These are phyloP conservation scores for Tolypocladium capitatum DNA, from an alignment of 2,329 filamentous ascomycete species.

Conservation along the genomic window DNA sequence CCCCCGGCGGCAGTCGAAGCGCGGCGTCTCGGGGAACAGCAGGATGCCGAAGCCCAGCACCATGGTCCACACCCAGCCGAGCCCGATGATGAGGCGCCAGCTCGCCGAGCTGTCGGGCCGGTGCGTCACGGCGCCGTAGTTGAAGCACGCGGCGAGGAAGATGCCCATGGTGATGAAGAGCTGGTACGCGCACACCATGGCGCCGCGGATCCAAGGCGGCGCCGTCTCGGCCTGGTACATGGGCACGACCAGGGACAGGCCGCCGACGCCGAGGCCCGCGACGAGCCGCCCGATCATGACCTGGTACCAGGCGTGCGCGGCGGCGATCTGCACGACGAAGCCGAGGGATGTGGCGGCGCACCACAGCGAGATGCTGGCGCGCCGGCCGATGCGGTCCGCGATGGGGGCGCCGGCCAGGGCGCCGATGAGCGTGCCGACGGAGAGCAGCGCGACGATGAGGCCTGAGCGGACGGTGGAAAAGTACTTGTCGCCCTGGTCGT, in stretches of 20 bases:
- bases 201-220: slow-evolving; percentile 52
- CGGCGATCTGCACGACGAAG: slow-evolving; percentile 53
- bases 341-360: slow-evolving; percentile 48
- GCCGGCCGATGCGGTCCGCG: slow-evolving; percentile 52
- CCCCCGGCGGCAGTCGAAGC: slow-evolving; percentile 36
- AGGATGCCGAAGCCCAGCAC: slow-evolving; percentile 35
- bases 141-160: slow-evolving; percentile 44
- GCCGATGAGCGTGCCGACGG: slow-evolving; percentile 47
- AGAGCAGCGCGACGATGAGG: slow-evolving; percentile 44
- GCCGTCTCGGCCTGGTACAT: slow-evolving; percentile 64
- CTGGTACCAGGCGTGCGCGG: slow-evolving; percentile 45
- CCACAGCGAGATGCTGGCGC: slow-evolving; percentile 48
- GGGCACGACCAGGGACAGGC: slow-evolving; percentile 49
- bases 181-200: slow-evolving; percentile 54
- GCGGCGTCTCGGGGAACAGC: slow-evolving; percentile 37
- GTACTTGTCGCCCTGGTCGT: slow-evolving; percentile 21
- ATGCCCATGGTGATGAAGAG: slow-evolving; percentile 62
- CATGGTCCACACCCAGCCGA: slow-evolving; percentile 37
- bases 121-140: slow-evolving; percentile 45
- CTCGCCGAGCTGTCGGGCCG: slow-evolving; percentile 30
- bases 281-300: slow-evolving; percentile 52
- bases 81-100: slow-evolving; percentile 47
- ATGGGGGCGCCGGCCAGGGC: slow-evolving; percentile 47
- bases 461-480: slow-evolving; percentile 44
- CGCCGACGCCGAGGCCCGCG: slow-evolving; percentile 54